Base-by-base conservation (phyloP, 2,329 filamentous ascomycete genomes). In the Trichophyton benhamiae region DNA sequence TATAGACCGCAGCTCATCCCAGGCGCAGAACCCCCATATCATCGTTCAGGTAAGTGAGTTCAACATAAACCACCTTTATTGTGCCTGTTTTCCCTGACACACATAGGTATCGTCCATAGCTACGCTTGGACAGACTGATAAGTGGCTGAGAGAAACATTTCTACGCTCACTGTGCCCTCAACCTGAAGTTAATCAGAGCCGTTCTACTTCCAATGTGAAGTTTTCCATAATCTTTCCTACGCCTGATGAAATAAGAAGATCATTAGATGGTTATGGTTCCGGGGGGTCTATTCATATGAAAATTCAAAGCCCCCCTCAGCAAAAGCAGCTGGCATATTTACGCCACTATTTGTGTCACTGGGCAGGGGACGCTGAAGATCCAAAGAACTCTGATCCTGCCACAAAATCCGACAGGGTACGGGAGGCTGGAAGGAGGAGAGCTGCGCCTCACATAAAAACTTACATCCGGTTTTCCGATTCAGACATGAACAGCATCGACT, bases 401-500 rank as follows among this genome's bases (percentile, higher is more conserved):
- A 25, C 44, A 11, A 4, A 25, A 22, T 25, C 59, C 41, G 25
- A 58, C 9, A 7, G 7, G 8, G 58, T 71, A 1, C 69, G 68
- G 4, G 78, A 87, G 63, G 82, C 83, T 7, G 84, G 86, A 1
- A 79, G 88, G 60, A 78, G 82, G 57, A 79, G 83, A 33, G 90
- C 89, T 17, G 89, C 89, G 0, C 91, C 91, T 0, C 91, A 96
- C 67, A 88, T 95, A 70, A 96, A 96, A 72, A 95, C 90, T 0
- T 96, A 94, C 68, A 84, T 91, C 52, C 83, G 88, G 3, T 91
- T 81, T 67, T 66, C 72, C 0, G 71, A 77, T 58, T 41, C 66
- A 3, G 62, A 68, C 1, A 75, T 75, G 69, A 69, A 72, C 4
- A 71, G 65, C 0, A 85, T 95, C 44, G 88, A 94, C 69, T 96